Evolutionary conservation across 164 flowering plant species (phyloP).

Genomic region (Cinnamomum chago): DNA sequence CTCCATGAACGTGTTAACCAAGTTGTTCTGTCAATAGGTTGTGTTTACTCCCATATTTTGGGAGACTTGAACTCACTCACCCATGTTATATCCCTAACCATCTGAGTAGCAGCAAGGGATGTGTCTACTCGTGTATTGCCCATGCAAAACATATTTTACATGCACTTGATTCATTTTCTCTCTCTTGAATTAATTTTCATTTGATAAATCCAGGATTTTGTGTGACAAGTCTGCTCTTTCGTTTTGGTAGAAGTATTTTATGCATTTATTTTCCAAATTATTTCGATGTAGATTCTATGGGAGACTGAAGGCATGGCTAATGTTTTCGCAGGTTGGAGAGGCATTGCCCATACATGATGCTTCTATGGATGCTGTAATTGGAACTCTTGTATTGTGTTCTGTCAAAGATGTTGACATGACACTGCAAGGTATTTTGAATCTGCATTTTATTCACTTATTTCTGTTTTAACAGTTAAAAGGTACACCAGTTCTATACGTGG

Average conservation of each 20-base stretch:
- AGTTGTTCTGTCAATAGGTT: neutral
- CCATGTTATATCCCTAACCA: no score
- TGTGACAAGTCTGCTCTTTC: neutral
- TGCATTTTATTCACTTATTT: neutral
- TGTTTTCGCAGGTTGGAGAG: constrained; percentile 67
- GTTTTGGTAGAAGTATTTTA: neutral
- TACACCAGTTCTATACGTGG: no score
- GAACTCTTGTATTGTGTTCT: constrained; percentile 89
- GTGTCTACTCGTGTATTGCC: neutral
- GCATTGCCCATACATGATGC: constrained; percentile 68
- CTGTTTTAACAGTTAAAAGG: neutral
- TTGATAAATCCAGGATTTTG: neutral
- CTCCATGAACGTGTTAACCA: no score
- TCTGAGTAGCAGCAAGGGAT: no score
- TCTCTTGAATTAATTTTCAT: neutral
- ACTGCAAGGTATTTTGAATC: constrained; percentile 50
- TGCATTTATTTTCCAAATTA: neutral
- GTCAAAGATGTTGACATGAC: constrained; percentile 60
- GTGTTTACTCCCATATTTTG: no score
- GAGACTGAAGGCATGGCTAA: constrained; percentile 2
- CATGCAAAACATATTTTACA: neutral
- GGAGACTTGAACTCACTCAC: no score
- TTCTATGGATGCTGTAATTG: constrained; percentile 83
- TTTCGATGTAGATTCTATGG: neutral
- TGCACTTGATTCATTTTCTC: neutral